Conservation (phyloP, 345 rosid species). For the Triadica sebifera region DNA sequence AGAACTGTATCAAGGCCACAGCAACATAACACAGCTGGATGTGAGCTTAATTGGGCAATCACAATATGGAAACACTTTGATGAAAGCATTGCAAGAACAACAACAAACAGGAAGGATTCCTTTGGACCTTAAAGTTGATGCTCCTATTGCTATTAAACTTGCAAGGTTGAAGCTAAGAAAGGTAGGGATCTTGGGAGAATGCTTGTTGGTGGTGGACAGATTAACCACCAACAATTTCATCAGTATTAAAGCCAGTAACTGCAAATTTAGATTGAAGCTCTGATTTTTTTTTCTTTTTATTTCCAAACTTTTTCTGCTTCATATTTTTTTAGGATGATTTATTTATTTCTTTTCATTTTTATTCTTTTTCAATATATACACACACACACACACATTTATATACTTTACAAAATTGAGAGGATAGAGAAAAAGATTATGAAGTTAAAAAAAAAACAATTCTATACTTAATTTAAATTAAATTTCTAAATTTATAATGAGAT, state of each 20-base stretch:
- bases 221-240: conserved; percentile 52
- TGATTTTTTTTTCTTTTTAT: conserved; percentile 21
- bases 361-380: too few relatives aligned
- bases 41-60: conserved; percentile 55
- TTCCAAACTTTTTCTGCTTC: not conserved
- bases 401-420: too few relatives aligned
- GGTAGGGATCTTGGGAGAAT: conserved; percentile 59
- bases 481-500: too few relatives aligned
- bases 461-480: too few relatives aligned
- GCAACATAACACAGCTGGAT: conserved; percentile 60
- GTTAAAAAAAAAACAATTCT: too few relatives aligned
- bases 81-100: conserved; percentile 74
- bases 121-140: conserved; percentile 59
- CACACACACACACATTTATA: too few relatives aligned
- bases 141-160: conserved; percentile 66
- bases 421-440: too few relatives aligned
- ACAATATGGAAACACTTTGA: conserved; percentile 55
- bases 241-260: conserved; percentile 71
- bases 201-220: conserved; percentile 71
- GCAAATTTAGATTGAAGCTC: conserved; percentile 61
- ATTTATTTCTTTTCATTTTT: not conserved
- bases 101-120: conserved; percentile 85
- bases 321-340: not conserved
- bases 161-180: conserved; percentile 68
- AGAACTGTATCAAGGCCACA: conserved; percentile 78